Conservation (phyloP, 192 early-diverging fungal genomes). For the Backusella australiensis region DNA sequence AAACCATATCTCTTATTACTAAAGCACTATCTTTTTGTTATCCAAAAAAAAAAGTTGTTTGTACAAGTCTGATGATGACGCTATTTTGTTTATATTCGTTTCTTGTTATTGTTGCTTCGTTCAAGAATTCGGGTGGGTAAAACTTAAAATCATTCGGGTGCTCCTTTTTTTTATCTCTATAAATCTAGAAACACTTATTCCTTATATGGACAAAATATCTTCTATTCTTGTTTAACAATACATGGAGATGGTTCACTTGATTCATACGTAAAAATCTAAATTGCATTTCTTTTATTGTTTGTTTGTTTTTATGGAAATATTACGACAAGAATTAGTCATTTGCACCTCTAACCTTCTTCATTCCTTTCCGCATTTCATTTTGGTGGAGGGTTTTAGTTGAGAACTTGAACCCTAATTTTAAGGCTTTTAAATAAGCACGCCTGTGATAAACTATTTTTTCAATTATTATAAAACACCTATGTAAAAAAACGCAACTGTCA, state of each 20-base stretch:
- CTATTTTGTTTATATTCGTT: neutral
- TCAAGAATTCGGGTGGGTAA: neutral
- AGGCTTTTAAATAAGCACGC: neutral
- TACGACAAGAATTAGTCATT: neutral
- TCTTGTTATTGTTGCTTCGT: neutral
- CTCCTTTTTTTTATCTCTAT: neutral
- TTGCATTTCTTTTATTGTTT: neutral
- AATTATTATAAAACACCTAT: too few relatives aligned
- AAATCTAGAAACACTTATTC: neutral
- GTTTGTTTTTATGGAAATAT: neutral
- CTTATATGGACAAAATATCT: neutral
- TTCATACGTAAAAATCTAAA: too few relatives aligned
- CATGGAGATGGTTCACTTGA: too few relatives aligned
- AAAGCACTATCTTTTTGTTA: neutral
- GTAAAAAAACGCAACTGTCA: too few relatives aligned
- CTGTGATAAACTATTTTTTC: neutral
- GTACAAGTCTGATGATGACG: neutral
- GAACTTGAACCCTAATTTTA: neutral
- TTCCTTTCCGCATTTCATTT: neutral
- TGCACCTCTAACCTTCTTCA: neutral
- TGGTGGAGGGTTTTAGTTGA: too few relatives aligned
- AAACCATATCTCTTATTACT: neutral
- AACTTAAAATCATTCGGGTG: neutral
- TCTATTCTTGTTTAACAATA: neutral
- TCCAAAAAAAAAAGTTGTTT: neutral